phyloP scores from a whole-genome alignment of 768 basidiomycete species.

The Suillus subalutaceus region DNA sequence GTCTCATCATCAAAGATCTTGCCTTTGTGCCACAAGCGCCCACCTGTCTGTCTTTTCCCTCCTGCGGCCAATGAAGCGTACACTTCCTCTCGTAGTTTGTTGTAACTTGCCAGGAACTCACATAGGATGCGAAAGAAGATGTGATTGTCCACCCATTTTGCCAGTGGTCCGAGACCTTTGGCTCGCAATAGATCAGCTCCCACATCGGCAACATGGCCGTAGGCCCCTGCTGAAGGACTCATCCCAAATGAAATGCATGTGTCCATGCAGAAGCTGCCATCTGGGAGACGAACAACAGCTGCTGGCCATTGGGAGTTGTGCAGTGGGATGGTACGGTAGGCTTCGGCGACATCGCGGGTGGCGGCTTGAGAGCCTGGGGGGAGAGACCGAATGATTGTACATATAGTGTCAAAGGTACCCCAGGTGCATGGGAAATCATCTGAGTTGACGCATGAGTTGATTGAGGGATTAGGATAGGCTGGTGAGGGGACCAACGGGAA shows the following conservation, averaged over 20 bases:
- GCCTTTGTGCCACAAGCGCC: too few species aligned
- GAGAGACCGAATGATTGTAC: slow-evolving; percentile 22
- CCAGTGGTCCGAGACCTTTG: too few species aligned
- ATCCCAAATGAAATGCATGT: background rate
- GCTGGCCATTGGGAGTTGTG: slow-evolving; percentile 28
- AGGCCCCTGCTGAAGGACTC: background rate
- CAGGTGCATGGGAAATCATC: slow-evolving; percentile 42
- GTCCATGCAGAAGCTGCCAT: slow-evolving; percentile 3
- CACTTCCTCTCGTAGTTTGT: too few species aligned
- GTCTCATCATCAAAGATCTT: too few species aligned
- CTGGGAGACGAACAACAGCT: too few species aligned
- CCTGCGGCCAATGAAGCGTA: too few species aligned
- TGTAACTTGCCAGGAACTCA: too few species aligned
- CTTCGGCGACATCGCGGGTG: slow-evolving; percentile 26
- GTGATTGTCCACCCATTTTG: too few species aligned
- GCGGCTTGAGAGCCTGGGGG: slow-evolving; percentile 37
- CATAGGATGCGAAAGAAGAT: too few species aligned
- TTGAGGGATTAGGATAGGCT: background rate
- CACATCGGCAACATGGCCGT: slow-evolving; percentile 7
- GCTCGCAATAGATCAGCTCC: background rate
- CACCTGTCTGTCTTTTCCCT: too few species aligned
- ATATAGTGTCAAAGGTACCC: slow-evolving; percentile 42
- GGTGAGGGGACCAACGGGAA: slow-evolving; percentile 17
- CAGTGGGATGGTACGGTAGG: slow-evolving; percentile 28
- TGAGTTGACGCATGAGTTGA: background rate